These are phyloP conservation scores for Ophiocordyceps unilateralis DNA, from an alignment of 2,329 filamentous ascomycete genomes.

Conservation along the genomic window DNA sequence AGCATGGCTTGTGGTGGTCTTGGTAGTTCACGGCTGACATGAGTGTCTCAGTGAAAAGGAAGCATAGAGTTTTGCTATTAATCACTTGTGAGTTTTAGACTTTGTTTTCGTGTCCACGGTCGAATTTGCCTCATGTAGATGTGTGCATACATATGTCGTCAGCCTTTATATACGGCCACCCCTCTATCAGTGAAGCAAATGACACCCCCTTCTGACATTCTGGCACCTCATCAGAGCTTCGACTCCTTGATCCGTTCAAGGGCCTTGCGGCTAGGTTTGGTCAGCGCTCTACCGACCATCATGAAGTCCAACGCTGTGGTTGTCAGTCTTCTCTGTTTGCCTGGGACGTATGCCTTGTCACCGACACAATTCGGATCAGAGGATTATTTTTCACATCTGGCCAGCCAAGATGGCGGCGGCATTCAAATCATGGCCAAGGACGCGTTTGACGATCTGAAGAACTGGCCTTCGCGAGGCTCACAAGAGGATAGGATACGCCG, in stretches of 20 bases:
- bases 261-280: neutral
- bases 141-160: no score
- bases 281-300: neutral
- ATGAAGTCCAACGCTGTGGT: neutral
- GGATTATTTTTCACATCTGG: neutral
- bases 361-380: no score
- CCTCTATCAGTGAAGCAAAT: neutral
- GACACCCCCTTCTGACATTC: neutral
- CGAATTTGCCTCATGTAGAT: no score
- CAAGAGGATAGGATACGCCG: neutral
- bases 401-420: neutral
- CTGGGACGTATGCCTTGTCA: neutral
- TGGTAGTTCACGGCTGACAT: no score
- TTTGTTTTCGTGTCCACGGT: no score
- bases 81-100: no score
- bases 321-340: neutral
- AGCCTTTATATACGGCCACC: neutral
- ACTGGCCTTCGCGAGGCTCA: neutral
- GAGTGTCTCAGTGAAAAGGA: no score
- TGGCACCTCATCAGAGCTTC: neutral
- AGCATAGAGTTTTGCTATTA: no score
- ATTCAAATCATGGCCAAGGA: neutral
- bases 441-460: neutral
- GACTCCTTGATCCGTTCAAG: neutral
- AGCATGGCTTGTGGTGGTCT: no score